Evolutionary conservation across 306 rosid genomes (phyloP).

Genomic region (Pueraria montana): DNA sequence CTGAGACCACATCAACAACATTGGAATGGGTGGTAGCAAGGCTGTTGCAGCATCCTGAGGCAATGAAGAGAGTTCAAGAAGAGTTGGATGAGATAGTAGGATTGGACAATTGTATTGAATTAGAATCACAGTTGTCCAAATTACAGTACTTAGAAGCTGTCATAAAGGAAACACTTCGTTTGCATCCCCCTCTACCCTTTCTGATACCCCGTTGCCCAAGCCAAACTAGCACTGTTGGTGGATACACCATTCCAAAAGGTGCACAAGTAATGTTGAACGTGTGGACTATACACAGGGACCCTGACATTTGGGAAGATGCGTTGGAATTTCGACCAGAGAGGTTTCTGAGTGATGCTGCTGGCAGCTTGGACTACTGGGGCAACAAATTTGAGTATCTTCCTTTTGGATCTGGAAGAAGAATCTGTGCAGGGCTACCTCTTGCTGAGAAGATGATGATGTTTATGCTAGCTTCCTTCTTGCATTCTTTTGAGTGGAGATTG

Average conservation of each 20-base stretch:
- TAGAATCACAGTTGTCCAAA: slow-evolving; percentile 27
- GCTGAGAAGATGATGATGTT: neutral
- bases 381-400: slow-evolving; percentile 1
- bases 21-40: slow-evolving; percentile 54
- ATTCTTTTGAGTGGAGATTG: neutral
- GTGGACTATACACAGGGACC: neutral
- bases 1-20: slow-evolving; percentile 45
- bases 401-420: neutral
- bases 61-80: neutral
- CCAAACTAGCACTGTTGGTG: neutral
- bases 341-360: neutral
- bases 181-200: neutral
- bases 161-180: neutral
- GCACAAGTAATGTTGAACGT: neutral
- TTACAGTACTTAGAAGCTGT: neutral
- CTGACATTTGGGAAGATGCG: neutral
- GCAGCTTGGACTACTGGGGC: neutral
- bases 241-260: neutral
- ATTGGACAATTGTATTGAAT: slow-evolving; percentile 42
- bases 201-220: neutral
- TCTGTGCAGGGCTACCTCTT: neutral
- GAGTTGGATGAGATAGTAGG: slow-evolving; percentile 26
- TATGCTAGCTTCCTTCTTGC: neutral
- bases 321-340: neutral
- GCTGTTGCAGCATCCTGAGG: neutral